A percentile compares a stretch with the other conserved stretches of the same genome.
These are phyloP conservation scores for Lantana camara DNA, from an alignment of 257 asterid species.

Conservation along the genomic window DNA sequence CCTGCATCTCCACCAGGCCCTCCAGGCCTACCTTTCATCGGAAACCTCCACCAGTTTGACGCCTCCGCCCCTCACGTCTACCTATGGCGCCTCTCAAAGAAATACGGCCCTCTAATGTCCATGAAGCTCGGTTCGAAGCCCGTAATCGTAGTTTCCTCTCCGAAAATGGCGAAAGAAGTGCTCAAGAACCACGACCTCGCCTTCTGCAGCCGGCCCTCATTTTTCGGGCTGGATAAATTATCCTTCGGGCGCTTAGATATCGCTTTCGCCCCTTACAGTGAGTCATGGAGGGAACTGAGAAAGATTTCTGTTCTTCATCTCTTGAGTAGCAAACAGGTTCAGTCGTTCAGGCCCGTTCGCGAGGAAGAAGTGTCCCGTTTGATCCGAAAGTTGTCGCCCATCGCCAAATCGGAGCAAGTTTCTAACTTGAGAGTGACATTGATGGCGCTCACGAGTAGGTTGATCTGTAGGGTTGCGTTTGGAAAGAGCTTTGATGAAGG, in stretches of 20 bases:
- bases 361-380: slow-evolving; percentile 30
- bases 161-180: slow-evolving; percentile 27
- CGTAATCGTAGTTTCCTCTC: slow-evolving; percentile 30
- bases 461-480: slow-evolving; percentile 39
- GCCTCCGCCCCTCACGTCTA: slow-evolving; percentile 33
- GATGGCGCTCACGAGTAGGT: slow-evolving; percentile 21
- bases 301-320: slow-evolving; percentile 41
- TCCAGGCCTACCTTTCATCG: slow-evolving; percentile 40
- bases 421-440: slow-evolving; percentile 15
- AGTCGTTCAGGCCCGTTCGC: slow-evolving; percentile 27
- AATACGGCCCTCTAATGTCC: slow-evolving; percentile 40
- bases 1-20: slow-evolving; percentile 34
- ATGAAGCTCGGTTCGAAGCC: slow-evolving; percentile 34
- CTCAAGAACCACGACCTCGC: slow-evolving; percentile 32
- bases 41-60: slow-evolving; percentile 42
- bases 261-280: slow-evolving; percentile 38
- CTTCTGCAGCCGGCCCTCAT: slow-evolving; percentile 37
- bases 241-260: slow-evolving; percentile 35
- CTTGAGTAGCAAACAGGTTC: slow-evolving; percentile 42
- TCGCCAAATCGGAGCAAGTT: not conserved
- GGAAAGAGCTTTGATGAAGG: slow-evolving; percentile 19
- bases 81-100: slow-evolving; percentile 26
- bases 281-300: slow-evolving; percentile 40
- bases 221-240: slow-evolving; percentile 23
- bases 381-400: not conserved